Evolutionary conservation across 164 flowering plant genomes (phyloP).

Genomic region (Buxus sempervirens): DNA sequence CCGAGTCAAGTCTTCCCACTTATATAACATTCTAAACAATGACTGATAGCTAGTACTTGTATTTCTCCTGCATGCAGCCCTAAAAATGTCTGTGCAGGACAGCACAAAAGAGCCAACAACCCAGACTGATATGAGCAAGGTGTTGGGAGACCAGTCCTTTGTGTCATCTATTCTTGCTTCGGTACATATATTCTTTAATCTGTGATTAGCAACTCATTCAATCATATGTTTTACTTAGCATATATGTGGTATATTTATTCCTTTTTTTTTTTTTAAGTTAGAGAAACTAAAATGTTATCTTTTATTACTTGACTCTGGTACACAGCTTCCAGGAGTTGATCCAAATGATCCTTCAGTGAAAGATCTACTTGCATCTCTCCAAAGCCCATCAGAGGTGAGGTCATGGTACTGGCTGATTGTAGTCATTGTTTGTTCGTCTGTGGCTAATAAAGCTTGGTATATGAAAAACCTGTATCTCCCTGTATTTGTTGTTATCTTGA

Average conservation of each 20-base stretch:
- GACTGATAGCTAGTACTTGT: not conserved
- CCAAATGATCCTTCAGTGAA: constrained; percentile 88
- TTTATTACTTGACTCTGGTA: too few species aligned
- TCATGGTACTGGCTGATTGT: not conserved
- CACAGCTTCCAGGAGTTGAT: constrained; percentile 95
- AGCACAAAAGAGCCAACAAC: constrained; percentile 40
- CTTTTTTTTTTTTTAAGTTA: constrained; percentile 10
- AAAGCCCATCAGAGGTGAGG: constrained; percentile 74
- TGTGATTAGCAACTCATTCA: not conserved
- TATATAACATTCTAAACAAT: not conserved
- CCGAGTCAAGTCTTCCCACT: not conserved
- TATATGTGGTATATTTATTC: not conserved
- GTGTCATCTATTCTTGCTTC: constrained; percentile 78
- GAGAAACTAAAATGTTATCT: too few species aligned
- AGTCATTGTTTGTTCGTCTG: too few species aligned
- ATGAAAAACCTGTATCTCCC: too few species aligned
- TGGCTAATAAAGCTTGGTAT: too few species aligned
- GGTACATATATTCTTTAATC: constrained; percentile 35
- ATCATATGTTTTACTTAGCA: not conserved
- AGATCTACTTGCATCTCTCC: constrained; percentile 88
- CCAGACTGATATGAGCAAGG: constrained; percentile 62
- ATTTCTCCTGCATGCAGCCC: constrained; percentile 51
- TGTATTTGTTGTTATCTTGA: too few species aligned
- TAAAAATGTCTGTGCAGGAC: constrained; percentile 81
- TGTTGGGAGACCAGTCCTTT: constrained; percentile 75